Base-by-base conservation (phyloP, 164 flowering plant genomes). In the Buxus sempervirens region DNA sequence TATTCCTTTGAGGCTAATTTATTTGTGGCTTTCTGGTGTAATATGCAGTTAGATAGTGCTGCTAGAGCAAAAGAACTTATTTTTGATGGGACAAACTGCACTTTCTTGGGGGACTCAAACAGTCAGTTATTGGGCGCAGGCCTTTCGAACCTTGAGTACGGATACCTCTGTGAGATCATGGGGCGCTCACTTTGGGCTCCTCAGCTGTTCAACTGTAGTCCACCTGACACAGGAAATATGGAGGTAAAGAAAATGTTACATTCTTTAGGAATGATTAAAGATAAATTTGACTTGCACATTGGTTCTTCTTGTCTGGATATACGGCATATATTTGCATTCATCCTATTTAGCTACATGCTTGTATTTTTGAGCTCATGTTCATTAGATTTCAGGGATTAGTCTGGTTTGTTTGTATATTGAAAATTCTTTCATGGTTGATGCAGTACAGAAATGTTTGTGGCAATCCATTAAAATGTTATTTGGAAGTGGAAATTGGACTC, bases 201-300 rank as follows among this genome's bases (percentile, higher is more conserved):
- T 9, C 98, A 95, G 81, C 75, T 95, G 64, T 95, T 95, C 51
- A 95, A 95, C 65, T 95, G 99, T 76, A 87, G 89, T 48, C 93
- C 99, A 68, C 99, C 99, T 64, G 98, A 95, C 78, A 95, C 99
- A 58, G 99, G 99, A 76, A 95, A 95, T 80, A 95, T 95, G 97
- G 99, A 95, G 98, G 99, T 92, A 85, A 76, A 58, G 18, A 10
- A 41, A 9, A 48, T 0, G 4, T 32, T 59, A 32, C 41, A n/a
- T 59, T 54, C 45, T n/a, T 65, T 48, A 28, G 48, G 5, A 19
- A 48, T 49, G 20, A 20, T 26, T 24, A 15, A 28, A 70, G 38
- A 2, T 41, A 28, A 49, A 23, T 55, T 12, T 22, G 51, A 45
- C 51, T 10, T 10, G 12, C 14, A 45, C 12, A 45, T 45, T 45